Percentiles rank a stretch among this genome's conserved stretches.
Evolutionary conservation across 2,329 filamentous ascomycete genomes (phyloP).

Genomic region (Pseudogymnoascus sp.): DNA sequence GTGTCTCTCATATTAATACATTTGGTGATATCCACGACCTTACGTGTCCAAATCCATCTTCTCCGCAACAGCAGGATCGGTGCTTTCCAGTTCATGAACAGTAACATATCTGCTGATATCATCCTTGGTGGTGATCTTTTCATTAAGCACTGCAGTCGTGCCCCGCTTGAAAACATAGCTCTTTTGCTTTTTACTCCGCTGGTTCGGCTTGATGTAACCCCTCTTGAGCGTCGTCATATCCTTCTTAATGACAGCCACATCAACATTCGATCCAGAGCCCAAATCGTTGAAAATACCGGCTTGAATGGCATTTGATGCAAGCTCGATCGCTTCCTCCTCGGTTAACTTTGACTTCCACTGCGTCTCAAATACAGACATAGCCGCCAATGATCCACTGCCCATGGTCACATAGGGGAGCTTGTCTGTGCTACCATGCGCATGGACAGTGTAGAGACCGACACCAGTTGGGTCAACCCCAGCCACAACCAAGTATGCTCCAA

Average conservation of each 20-base stretch:
- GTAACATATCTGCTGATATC: conserved; percentile 92
- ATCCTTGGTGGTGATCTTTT: conserved; percentile 91
- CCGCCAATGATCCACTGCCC: conserved; percentile 90
- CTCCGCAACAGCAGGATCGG: conserved; percentile 51
- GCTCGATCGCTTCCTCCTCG: conserved; percentile 70
- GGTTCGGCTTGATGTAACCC: conserved; percentile 89
- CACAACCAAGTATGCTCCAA: conserved; percentile 95
- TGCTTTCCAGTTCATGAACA: conserved; percentile 63
- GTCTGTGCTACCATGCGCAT: conserved; percentile 96
- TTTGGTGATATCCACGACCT: conserved; percentile 6
- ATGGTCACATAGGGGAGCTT: conserved; percentile 99
- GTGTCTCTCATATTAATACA: conserved; percentile 7
- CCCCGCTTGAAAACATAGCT: conserved; percentile 86
- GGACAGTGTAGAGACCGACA: conserved; percentile 91
- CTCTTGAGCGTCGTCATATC: conserved; percentile 91
- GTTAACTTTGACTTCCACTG: conserved; percentile 77
- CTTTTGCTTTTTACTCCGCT: conserved; percentile 81
- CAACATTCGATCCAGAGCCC: conserved; percentile 93
- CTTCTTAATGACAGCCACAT: conserved; percentile 88
- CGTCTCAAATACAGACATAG: conserved; percentile 97
- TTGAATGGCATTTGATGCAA: conserved; percentile 80
- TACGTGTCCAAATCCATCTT: conserved; percentile 61
- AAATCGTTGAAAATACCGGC: conserved; percentile 98
- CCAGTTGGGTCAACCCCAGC: conserved; percentile 95
- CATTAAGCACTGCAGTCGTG: conserved; percentile 91